These are phyloP conservation scores for Mycena maculata DNA, from an alignment of 768 basidiomycete genomes.

Conservation along the genomic window DNA sequence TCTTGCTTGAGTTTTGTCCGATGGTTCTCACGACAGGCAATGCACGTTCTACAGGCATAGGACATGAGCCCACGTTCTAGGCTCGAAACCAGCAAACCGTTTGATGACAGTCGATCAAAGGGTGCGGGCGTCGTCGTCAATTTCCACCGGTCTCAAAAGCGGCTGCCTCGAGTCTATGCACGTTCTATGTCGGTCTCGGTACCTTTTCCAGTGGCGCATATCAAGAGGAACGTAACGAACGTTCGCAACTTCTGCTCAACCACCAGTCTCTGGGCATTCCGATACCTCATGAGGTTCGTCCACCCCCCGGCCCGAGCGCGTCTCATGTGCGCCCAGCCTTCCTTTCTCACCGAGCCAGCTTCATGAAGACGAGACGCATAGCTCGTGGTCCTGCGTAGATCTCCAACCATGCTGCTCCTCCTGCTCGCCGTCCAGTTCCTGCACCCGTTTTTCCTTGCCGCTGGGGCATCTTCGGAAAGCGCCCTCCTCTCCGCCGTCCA, in stretches of 20 bases:
- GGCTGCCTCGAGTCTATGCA: too few relatives aligned
- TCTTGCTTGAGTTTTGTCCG: too few relatives aligned
- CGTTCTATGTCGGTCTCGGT: too few relatives aligned
- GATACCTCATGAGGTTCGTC: neutral
- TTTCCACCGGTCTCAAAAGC: too few relatives aligned
- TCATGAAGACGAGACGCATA: neutral
- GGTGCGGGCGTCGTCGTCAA: too few relatives aligned
- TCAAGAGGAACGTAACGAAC: constrained; percentile 6
- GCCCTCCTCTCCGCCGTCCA: constrained; percentile 15
- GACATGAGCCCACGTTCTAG: too few relatives aligned
- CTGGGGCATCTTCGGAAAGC: neutral
- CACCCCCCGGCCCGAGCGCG: neutral
- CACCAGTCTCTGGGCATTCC: constrained; percentile 7
- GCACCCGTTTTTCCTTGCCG: neutral
- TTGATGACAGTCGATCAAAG: too few relatives aligned
- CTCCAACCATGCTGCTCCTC: constrained; percentile 10
- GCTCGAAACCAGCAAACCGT: too few relatives aligned
- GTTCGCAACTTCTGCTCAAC: neutral
- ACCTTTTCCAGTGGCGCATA: too few relatives aligned
- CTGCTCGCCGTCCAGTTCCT: neutral
- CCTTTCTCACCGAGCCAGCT: constrained; percentile 21
- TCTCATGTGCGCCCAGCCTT: constrained; percentile 10
- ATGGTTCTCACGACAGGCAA: too few relatives aligned
- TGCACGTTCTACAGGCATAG: too few relatives aligned
- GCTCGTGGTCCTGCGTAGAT: too few relatives aligned